A percentile compares a stretch with the other conserved stretches of the same genome.
phyloP scores from a whole-genome alignment of 2,329 filamentous ascomycete genomes.

The Calonectria henricotiae region DNA sequence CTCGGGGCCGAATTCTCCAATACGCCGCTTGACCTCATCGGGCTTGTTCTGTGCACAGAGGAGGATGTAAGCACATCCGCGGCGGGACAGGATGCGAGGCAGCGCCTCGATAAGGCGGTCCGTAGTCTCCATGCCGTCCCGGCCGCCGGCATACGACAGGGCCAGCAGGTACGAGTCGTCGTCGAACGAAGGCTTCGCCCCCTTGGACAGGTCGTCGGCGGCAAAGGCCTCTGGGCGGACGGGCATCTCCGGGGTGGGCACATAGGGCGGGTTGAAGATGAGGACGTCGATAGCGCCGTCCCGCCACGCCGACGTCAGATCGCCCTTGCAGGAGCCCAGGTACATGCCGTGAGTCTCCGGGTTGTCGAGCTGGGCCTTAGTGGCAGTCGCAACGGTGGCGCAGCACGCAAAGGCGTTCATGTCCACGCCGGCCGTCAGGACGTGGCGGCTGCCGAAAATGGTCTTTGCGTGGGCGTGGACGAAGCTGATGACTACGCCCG shows the following conservation, averaged over 20 bases:
- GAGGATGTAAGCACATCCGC: conserved; percentile 90
- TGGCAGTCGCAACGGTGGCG: conserved; percentile 81
- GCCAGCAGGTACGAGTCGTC: conserved; percentile 87
- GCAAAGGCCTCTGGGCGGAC: conserved; percentile 59
- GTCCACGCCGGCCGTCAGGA: conserved; percentile 85
- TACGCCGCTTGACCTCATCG: conserved; percentile 77
- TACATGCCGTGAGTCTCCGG: conserved; percentile 66
- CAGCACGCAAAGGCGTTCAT: conserved; percentile 88
- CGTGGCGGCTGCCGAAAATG: conserved; percentile 81
- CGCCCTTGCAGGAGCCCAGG: conserved; percentile 78
- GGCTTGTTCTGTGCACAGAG: conserved; percentile 94
- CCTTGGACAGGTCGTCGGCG: conserved; percentile 49
- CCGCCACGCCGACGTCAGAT: conserved; percentile 78
- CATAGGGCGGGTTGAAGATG: conserved; percentile 97
- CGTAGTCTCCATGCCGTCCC: conserved; percentile 95
- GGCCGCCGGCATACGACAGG: conserved; percentile 90
- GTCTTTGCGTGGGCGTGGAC: conserved; percentile 80
- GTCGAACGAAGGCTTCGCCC: conserved; percentile 73
- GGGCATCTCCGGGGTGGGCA: conserved; percentile 86
- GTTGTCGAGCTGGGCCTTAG: conserved; percentile 60
- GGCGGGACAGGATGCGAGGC: conserved; percentile 73
- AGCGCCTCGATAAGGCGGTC: conserved; percentile 82
- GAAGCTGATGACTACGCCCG: conserved; percentile 94
- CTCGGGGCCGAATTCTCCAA: conserved; percentile 66
- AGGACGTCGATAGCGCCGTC: conserved; percentile 81